Conservation (phyloP, 495 filamentous ascomycete genomes). For the Daldinia childiae region DNA sequence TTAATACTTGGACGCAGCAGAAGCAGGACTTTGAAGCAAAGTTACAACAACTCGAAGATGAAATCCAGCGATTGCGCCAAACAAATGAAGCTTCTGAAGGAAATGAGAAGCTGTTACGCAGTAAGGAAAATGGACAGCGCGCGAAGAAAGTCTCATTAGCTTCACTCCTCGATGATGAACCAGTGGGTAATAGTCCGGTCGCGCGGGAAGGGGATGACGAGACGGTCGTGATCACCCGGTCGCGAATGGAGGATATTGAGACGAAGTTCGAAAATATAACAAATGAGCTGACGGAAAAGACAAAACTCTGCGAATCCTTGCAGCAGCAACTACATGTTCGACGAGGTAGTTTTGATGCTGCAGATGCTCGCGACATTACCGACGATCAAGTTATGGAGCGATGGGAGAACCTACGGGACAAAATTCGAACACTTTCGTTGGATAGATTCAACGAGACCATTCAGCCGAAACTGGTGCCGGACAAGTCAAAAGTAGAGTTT, state of each 20-base stretch:
- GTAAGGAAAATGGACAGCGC: not conserved
- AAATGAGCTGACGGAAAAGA: conserved; percentile 33
- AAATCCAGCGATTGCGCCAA: conserved; percentile 26
- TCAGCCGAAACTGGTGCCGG: conserved; percentile 23
- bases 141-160: not conserved
- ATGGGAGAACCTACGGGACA: conserved; percentile 35
- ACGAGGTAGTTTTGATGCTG: not conserved
- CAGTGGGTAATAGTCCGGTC: not conserved
- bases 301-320: conserved; percentile 28
- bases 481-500: conserved; percentile 25
- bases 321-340: conserved; percentile 21
- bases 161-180: conserved; percentile 1
- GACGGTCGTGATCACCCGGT: conserved; percentile 26
- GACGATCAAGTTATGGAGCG: conserved; percentile 22
- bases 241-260: conserved; percentile 31
- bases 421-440: conserved; percentile 29
- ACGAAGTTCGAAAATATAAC: conserved; percentile 18
- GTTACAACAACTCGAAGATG: conserved; percentile 31
- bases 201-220: conserved; percentile 11
- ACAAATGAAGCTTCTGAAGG: not conserved
- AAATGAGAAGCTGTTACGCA: not conserved
- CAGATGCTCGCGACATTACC: conserved; percentile 12
- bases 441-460: conserved; percentile 29
- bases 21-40: conserved; percentile 26
- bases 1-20: conserved; percentile 32